These are phyloP conservation scores for Colletotrichum abscissum DNA, from an alignment of 2,329 filamentous ascomycete species.

Conservation along the genomic window DNA sequence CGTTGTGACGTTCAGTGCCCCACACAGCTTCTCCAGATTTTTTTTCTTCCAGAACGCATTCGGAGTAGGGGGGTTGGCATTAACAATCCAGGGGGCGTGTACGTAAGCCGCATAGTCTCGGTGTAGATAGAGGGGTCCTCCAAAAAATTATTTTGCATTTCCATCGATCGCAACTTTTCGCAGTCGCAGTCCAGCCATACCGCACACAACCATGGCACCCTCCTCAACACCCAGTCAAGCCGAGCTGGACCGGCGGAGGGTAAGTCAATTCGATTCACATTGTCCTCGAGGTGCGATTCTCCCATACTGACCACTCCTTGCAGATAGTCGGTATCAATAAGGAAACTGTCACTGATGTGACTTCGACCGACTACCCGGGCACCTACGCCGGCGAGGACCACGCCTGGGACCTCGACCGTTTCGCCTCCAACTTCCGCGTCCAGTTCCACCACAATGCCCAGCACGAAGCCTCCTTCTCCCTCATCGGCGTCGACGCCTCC, in stretches of 20 bases:
- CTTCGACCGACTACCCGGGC: constrained; percentile 91
- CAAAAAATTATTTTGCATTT: constrained; percentile 37
- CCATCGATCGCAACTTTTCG: constrained; percentile 31
- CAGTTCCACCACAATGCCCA: constrained; percentile 86
- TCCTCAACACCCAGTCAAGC: constrained; percentile 60
- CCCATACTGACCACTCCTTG: constrained; percentile 18
- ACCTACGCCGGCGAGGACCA: constrained; percentile 92
- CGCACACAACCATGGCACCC: constrained; percentile 53
- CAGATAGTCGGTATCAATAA: constrained; percentile 88
- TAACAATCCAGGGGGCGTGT: constrained; percentile 18
- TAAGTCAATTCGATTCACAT: constrained; percentile 45
- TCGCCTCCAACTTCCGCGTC: constrained; percentile 77
- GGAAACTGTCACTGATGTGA: constrained; percentile 90
- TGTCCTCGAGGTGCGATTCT: neutral
- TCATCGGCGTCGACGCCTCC: constrained; percentile 90
- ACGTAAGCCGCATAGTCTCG: constrained; percentile 29
- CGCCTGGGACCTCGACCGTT: constrained; percentile 80
- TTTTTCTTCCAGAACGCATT: neutral
- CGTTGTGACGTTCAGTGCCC: neutral
- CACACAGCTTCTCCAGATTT: neutral
- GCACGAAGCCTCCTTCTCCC: constrained; percentile 86
- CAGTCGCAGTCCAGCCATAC: constrained; percentile 24
- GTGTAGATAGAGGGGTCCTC: constrained; percentile 36
- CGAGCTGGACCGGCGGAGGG: constrained; percentile 72
- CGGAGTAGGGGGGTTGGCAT: constrained; percentile 1